Conservation (phyloP, 2,329 filamentous ascomycete species). For the Cyphellophora europaea region DNA sequence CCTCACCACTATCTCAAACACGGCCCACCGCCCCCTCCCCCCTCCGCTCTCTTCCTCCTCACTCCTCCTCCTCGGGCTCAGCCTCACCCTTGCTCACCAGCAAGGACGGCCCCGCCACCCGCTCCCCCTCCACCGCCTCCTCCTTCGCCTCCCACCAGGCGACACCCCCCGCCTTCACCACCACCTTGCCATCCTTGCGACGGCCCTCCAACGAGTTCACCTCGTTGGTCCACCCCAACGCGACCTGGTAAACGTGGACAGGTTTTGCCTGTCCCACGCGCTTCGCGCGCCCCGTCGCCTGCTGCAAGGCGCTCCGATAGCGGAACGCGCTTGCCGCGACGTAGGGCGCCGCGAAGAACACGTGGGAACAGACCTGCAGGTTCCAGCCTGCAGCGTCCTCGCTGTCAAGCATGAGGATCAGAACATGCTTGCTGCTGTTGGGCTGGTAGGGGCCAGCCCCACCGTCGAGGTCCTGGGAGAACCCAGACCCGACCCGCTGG, state of each 20-base stretch:
- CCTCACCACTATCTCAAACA: too few species aligned
- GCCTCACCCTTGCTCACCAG: constrained; percentile 7
- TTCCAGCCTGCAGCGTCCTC: constrained; percentile 56
- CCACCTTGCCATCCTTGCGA: background rate
- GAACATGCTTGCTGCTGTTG: too few species aligned
- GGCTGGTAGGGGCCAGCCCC: too few species aligned
- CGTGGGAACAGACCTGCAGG: constrained; percentile 53
- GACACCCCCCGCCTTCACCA: background rate
- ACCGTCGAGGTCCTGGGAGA: constrained; percentile 23
- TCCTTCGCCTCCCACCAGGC: constrained; percentile 3
- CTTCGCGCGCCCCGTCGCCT: constrained; percentile 53
- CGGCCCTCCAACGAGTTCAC: constrained; percentile 57
- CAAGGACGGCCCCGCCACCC: constrained; percentile 14
- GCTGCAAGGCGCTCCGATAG: constrained; percentile 51
- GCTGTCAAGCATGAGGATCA: constrained; percentile 48
- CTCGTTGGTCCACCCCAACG: constrained; percentile 52
- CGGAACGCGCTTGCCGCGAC: constrained; percentile 40
- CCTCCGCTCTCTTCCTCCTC: constrained; percentile 2
- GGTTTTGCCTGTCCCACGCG: constrained; percentile 48
- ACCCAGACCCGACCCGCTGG: constrained; percentile 21
- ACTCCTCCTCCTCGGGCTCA: constrained; percentile 5
- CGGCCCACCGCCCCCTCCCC: too few species aligned
- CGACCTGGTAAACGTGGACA: constrained; percentile 49
- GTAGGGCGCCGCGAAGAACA: constrained; percentile 54
- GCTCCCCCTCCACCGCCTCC: constrained; percentile 19